Evolutionary conservation across 2,329 filamentous ascomycete genomes (phyloP).

Genomic region (Pestalotiopsis sp.): DNA sequence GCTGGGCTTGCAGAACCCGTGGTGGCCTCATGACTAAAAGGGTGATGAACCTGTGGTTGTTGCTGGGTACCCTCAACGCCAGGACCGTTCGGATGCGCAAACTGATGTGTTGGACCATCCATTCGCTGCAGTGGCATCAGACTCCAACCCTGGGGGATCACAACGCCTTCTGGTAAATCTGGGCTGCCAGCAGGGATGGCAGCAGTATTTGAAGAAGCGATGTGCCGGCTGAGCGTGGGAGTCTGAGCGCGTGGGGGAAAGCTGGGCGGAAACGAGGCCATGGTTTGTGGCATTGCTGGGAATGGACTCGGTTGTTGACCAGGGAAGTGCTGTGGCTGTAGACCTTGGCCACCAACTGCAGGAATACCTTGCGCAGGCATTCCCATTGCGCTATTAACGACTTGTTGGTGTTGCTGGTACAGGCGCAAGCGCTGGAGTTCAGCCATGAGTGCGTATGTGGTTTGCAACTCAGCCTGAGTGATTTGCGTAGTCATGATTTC

Average conservation of each 20-base stretch:
- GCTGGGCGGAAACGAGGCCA: slow-evolving; percentile 25
- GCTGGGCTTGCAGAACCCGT: neutral
- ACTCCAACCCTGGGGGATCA: slow-evolving; percentile 67
- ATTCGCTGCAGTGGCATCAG: slow-evolving; percentile 63
- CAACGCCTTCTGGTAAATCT: slow-evolving; percentile 65
- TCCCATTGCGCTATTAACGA: slow-evolving; percentile 19
- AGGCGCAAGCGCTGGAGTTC: slow-evolving; percentile 70
- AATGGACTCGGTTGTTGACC: slow-evolving; percentile 13
- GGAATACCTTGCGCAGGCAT: slow-evolving; percentile 11
- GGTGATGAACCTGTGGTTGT: neutral
- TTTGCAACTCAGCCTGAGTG: slow-evolving; percentile 68
- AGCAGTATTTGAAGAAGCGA: slow-evolving; percentile 44
- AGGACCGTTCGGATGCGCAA: neutral
- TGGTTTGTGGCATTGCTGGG: slow-evolving; percentile 21
- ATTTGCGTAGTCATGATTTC: slow-evolving; percentile 66
- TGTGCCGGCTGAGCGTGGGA: slow-evolving; percentile 50
- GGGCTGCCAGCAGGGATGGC: slow-evolving; percentile 62
- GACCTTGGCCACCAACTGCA: slow-evolving; percentile 17
- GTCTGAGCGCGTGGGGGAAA: slow-evolving; percentile 38
- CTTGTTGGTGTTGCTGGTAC: slow-evolving; percentile 40
- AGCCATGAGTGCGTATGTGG: slow-evolving; percentile 67
- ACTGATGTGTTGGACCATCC: slow-evolving; percentile 33
- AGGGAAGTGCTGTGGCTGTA: slow-evolving; percentile 21
- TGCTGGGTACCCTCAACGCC: neutral
- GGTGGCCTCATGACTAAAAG: neutral